Conservation (phyloP, 2,329 filamentous ascomycete species). For the Tolypocladium pustulatum region DNA sequence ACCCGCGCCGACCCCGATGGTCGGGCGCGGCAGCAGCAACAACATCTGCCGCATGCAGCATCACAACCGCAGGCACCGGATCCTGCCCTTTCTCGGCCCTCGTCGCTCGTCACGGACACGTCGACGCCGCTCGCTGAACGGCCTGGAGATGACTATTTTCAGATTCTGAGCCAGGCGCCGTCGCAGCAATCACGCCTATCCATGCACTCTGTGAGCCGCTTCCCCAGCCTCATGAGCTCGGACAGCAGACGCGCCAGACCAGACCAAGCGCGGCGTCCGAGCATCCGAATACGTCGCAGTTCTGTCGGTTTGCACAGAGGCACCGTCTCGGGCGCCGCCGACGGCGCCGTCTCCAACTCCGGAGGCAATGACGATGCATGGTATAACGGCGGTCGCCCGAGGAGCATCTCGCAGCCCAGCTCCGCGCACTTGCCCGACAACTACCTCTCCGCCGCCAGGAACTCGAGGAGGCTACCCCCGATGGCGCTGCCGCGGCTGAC, state of each 20-base stretch:
- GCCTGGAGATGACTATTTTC: not conserved
- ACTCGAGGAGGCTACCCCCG: slow-evolving; percentile 20
- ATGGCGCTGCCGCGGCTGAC: slow-evolving; percentile 26
- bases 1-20: not conserved
- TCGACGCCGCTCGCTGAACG: not conserved
- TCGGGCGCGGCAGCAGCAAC: not conserved
- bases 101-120: not conserved
- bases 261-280: slow-evolving; percentile 8
- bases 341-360: not conserved
- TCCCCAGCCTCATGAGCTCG: not conserved
- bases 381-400: slow-evolving; percentile 11
- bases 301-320: slow-evolving; percentile 1
- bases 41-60: not conserved
- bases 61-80: not conserved
- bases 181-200: slow-evolving; percentile 4
- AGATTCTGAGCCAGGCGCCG: not conserved
- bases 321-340: not conserved
- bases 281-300: slow-evolving; percentile 12
- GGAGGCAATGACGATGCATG: not conserved
- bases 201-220: slow-evolving; percentile 1
- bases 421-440: slow-evolving; percentile 11
- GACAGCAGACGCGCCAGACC: not conserved
- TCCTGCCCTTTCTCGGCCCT: not conserved
- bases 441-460: slow-evolving; percentile 11
- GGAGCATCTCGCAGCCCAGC: slow-evolving; percentile 25